phyloP scores from a whole-genome alignment of 306 rosid genomes.

The Fagus crenata region DNA sequence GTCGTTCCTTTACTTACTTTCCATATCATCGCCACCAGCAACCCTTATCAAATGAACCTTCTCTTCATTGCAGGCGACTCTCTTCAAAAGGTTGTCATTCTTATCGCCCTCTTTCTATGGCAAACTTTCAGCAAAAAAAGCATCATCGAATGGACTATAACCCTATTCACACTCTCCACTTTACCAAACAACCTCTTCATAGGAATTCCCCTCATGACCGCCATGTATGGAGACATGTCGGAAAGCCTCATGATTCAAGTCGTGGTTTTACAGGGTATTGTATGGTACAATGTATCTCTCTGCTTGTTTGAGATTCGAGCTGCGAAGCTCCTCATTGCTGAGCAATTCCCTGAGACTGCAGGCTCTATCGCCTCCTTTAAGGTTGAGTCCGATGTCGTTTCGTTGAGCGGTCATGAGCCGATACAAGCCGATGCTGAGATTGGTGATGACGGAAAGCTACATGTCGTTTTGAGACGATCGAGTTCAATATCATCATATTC shows the following conservation, averaged over 20 bases:
- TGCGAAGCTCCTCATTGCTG: conserved; percentile 68
- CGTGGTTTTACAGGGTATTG: conserved; percentile 71
- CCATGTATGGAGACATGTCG: conserved; percentile 81
- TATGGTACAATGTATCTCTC: conserved; percentile 76
- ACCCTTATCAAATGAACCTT: conserved; percentile 78
- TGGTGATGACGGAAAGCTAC: conserved; percentile 83
- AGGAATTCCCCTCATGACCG: conserved; percentile 77
- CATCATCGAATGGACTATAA: conserved; percentile 69
- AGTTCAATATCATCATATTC: too few relatives aligned
- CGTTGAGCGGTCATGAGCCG: conserved; percentile 68
- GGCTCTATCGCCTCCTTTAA: conserved; percentile 69
- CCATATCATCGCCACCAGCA: conserved; percentile 71
- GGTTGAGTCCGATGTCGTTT: conserved; percentile 75
- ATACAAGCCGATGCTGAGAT: conserved; percentile 70
- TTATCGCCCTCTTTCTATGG: conserved; percentile 72
- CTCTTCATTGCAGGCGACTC: conserved; percentile 82
- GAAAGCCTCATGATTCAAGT: conserved; percentile 72
- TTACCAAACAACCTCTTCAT: conserved; percentile 85
- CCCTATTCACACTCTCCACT: conserved; percentile 78
- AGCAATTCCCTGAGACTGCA: conserved; percentile 83
- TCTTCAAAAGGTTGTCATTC: conserved; percentile 63
- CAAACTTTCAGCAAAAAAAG: conserved; percentile 57
- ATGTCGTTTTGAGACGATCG: conserved; percentile 58
- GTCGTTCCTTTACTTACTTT: conserved; percentile 79
- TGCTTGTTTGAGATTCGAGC: conserved; percentile 80